Base-by-base conservation (phyloP, 371 early-diverging fungal genomes). In the Mucor lusitanicus region DNA sequence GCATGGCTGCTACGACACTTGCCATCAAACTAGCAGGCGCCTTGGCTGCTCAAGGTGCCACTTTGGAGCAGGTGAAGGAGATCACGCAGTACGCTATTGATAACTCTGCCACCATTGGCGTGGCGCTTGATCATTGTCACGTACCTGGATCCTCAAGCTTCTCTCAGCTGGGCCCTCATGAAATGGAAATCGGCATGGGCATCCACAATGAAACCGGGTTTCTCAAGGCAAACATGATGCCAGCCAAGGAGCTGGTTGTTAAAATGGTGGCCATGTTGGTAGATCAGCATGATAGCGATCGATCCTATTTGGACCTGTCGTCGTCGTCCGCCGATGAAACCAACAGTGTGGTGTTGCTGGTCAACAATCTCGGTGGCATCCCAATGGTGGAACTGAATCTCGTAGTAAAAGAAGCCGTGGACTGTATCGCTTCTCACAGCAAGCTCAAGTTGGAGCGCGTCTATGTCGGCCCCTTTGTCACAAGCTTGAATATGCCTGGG, bases 301-400 rank as follows among this genome's bases (percentile, higher is more conserved):
- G 82, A 46, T 72, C 76, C 2, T 85, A 74, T 64, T 56, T 89
- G 27, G 42, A 53, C 3, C 33, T 74, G 12, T 66, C 30, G 5
- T 30, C n/a, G n/a, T n/a, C n/a, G n/a, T n/a, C n/a, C n/a, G 48
- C 59, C 9, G 65, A 64, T 19, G 64, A 42, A 30, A 64, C 61
- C 44, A 66, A 72, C 4, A 68, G 72, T 3, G 81, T 91, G 12
- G 84, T 86, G 11, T 63, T 94, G 21, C 61, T 95, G 44, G 81
- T 94, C 35, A 95, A 95, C 72, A 94, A 95, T 76, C 79, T 93
- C 12, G 95, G 95, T 6, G 94, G 91, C 0, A 81, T 87, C 0
- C 85, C 93, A 1, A 77, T 79, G 33, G 70, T 94, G 17, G 94
- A 94, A 73, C 70, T 91, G 69, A 87, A 89, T 17, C 75, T 88